Base-by-base conservation (phyloP, 176 grass and related monocot species). In the Bonia amplexicaulis region DNA sequence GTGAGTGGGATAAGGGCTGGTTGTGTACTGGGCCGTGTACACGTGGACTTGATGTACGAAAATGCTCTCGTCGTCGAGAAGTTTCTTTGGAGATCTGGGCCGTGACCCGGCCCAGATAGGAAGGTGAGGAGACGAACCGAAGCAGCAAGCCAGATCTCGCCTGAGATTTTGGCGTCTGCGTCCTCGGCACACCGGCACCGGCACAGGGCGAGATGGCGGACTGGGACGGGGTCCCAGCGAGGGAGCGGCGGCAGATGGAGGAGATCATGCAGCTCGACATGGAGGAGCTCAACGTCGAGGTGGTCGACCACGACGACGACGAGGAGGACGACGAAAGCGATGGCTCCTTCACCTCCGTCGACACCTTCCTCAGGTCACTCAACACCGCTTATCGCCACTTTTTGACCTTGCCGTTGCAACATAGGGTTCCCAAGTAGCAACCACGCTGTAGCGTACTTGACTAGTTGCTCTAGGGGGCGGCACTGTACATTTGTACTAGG, bases 281-380 rank as follows among this genome's bases (percentile, higher is more conserved):
- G 92, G 95, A 93, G 85, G 96, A 98, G 89, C 89, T 95, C 54
- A 89, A 86, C 66, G 82, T 93, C 65, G 93, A 93, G 75, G 66
- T 89, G 79, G 87, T 92, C 44, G 87, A 88, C 66, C 77, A 58
- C 19, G 73, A 85, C 0, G 57, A 44, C 0, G 52, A 49, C 6
- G 86, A 66, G 9, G 87, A 51, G 7, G 31, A 39, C 4, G 44
- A 25, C 17, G 66, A 60, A 12, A 46, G 16, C 31, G 53, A 76
- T 6, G 61, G 61, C 61, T 15, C 61, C 61, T 63, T 79, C 81
- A 65, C 80, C 52, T 79, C 73, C 51, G 41, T 41, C 51, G 49
- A 85, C 35, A 73, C 75, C 19, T 85, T 90, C 80, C 75, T 70
- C 57, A 92, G 93, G 93, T 98, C 77, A 33, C 48, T 42, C 13